Base-by-base conservation (phyloP, 2,329 filamentous ascomycete species). In the Fonsecaea nubica region DNA sequence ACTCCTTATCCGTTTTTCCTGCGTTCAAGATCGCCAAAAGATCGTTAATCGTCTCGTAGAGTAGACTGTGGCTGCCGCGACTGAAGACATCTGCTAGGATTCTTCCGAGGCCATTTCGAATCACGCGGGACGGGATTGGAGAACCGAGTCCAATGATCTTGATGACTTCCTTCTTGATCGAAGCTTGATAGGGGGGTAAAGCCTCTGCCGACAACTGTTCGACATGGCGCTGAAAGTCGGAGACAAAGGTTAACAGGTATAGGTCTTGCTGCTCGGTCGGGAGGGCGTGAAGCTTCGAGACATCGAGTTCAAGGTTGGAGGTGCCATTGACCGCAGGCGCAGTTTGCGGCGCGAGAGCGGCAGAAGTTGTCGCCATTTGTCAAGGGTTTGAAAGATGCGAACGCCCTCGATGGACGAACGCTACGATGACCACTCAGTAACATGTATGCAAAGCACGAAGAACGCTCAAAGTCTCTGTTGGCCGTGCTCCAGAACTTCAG, bases 211-310 rank as follows among this genome's bases (percentile, higher is more conserved):
- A 86, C 55, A 98, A 86, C 15, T 82, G 82, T 62, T 89, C 84
- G 53, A 96, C 91, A 84, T 97, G 91, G 72, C 90, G 90, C 69
- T 89, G 90, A 63, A 99, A 85, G 67, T 90, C 88, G 33, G 93
- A 90, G 40, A 93, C 90, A 76, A 96, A 97, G 32, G 90, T 96
- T 67, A 99, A 85, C 69, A 99, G 86, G 78, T 95, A 96, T 12
- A 99, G 87, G 75, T 97, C 93, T 80, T 99, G 95, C 78, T 99
- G 95, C 81, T 99, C 95, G 62, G 92, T 88, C 52, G 94, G 92
- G 55, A 98, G 87, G 60, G 91, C 86, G 79, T 97, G 90, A 56
- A 99, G 89, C 84, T 97, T 97, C 74, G 89, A 82, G 72, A 97
- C 82, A 77, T 99, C 93, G 77, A 99, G 91, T 83, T 97, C 91